A percentile compares a stretch with the other conserved stretches of the same genome.
These are phyloP conservation scores for Nannizziopsis barbatae DNA, from an alignment of 2,329 filamentous ascomycete species.

Conservation along the genomic window DNA sequence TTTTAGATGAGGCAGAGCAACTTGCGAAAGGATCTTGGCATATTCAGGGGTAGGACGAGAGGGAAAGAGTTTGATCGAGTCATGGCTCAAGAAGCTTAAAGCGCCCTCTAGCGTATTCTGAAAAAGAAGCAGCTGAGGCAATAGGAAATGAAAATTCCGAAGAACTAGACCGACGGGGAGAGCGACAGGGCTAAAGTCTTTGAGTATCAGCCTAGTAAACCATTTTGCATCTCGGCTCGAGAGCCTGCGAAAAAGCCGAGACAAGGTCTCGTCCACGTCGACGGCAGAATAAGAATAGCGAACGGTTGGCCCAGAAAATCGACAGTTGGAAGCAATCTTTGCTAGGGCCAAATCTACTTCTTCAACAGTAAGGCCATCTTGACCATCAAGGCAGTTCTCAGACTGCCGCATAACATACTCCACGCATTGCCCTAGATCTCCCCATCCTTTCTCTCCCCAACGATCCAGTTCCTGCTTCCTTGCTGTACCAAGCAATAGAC, in stretches of 20 bases:
- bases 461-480: slow-evolving; percentile 51
- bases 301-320: slow-evolving; percentile 58
- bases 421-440: slow-evolving; percentile 62
- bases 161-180: slow-evolving; percentile 50
- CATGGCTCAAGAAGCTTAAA: slow-evolving; percentile 40
- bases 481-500: slow-evolving; percentile 53
- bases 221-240: slow-evolving; percentile 68
- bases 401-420: slow-evolving; percentile 53
- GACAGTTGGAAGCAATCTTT: slow-evolving; percentile 54
- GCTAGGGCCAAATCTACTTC: slow-evolving; percentile 58
- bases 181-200: slow-evolving; percentile 57
- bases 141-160: slow-evolving; percentile 52
- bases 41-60: slow-evolving; percentile 25
- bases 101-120: slow-evolving; percentile 57
- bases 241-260: slow-evolving; percentile 48
- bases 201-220: slow-evolving; percentile 70
- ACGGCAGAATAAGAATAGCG: slow-evolving; percentile 32
- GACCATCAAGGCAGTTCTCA: slow-evolving; percentile 35
- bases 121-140: slow-evolving; percentile 60
- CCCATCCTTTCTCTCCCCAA: slow-evolving; percentile 49
- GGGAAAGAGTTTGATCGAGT: slow-evolving; percentile 29
- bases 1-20: slow-evolving; percentile 37
- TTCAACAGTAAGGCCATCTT: slow-evolving; percentile 51
- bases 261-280: slow-evolving; percentile 41
- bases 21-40: slow-evolving; percentile 21